Base-by-base conservation (phyloP, 495 filamentous ascomycete genomes). In the Neurospora pannonica region DNA sequence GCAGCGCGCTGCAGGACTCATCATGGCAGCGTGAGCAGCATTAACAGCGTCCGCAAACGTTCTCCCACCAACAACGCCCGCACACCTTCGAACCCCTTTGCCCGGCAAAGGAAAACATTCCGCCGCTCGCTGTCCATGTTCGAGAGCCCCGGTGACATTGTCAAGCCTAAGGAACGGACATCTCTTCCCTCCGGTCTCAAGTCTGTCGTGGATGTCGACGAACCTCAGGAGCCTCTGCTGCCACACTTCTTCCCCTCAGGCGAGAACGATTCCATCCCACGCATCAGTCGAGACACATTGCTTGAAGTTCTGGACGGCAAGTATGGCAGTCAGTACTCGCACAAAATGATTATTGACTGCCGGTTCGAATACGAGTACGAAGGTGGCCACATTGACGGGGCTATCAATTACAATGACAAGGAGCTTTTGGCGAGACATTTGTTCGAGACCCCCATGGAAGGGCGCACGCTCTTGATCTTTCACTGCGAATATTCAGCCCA, bases 401-500 rank as follows among this genome's bases (percentile, higher is more conserved):
- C 97, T 39, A 84, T 97, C 78, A 99, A 99, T 84, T 94, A 92
- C 85, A 98, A 97, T 80, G 93, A 97, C 82, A 98, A 97, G 82
- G 95, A 98, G 76, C 81, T 89, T 38, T 85, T 99, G 74, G 90
- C 94, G 1, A 84, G 84, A 71, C 88, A 94, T 70, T 88, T 99
- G 11, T 97, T 99, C 81, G 84, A 88, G 67, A 83, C 83, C 37
- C 82, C 87, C 3, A 88, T 89, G 74, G 84, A 89, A 72, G 87
- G 87, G 31, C 91, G 90, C 71, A 95, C 93, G 0, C 86, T 97
- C 8, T 79, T 99, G 69, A 91, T 99, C 73, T 91, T 99, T 76
- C 97, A 99, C 83, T 99, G 97, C 87, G 97, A 99, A 80, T 99
- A 98, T 81, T 98, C 96, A 34, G 95, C 93, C 40, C 95, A 97